A percentile compares a stretch with the other conserved stretches of the same genome.
Evolutionary conservation across 2,329 filamentous ascomycete genomes (phyloP).

Genomic region (Diplocarpon mali): DNA sequence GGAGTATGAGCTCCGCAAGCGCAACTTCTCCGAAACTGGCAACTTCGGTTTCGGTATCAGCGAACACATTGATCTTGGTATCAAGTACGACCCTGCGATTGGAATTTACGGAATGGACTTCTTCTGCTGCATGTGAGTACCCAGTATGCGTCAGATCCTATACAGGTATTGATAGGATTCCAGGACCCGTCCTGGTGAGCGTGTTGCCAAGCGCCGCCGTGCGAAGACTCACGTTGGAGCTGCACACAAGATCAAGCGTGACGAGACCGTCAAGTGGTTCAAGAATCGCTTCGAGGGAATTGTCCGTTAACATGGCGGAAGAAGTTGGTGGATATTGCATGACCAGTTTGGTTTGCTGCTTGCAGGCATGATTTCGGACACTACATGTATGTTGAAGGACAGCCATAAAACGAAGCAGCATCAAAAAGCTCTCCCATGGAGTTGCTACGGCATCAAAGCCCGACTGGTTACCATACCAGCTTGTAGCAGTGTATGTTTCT

Average conservation of each 20-base stretch:
- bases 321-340: slow-evolving; percentile 1
- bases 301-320: slow-evolving; percentile 64
- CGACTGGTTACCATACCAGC: slow-evolving; percentile 6
- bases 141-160: not conserved
- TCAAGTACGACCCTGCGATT: slow-evolving; percentile 98
- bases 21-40: slow-evolving; percentile 99
- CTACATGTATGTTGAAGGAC: slow-evolving; percentile 6
- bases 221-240: slow-evolving; percentile 77
- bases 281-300: slow-evolving; percentile 60
- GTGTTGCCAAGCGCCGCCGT: slow-evolving; percentile 89
- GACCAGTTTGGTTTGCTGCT: slow-evolving; percentile 1
- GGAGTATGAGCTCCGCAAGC: slow-evolving; percentile 99
- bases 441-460: slow-evolving; percentile 4
- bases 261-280: slow-evolving; percentile 98
- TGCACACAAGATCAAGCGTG: slow-evolving; percentile 84
- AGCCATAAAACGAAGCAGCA: slow-evolving; percentile 4
- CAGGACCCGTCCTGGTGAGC: slow-evolving; percentile 92
- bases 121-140: slow-evolving; percentile 93
- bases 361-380: slow-evolving; percentile 4
- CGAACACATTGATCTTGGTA: slow-evolving; percentile 99
- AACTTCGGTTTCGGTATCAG: slow-evolving; percentile 99
- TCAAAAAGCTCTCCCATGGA: slow-evolving; percentile 3
- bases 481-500: slow-evolving; percentile 3
- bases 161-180: slow-evolving; percentile 9
- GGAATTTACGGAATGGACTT: slow-evolving; percentile 99